Evolutionary conservation across 306 rosid species (phyloP).

Genomic region (Quercus glauca): DNA sequence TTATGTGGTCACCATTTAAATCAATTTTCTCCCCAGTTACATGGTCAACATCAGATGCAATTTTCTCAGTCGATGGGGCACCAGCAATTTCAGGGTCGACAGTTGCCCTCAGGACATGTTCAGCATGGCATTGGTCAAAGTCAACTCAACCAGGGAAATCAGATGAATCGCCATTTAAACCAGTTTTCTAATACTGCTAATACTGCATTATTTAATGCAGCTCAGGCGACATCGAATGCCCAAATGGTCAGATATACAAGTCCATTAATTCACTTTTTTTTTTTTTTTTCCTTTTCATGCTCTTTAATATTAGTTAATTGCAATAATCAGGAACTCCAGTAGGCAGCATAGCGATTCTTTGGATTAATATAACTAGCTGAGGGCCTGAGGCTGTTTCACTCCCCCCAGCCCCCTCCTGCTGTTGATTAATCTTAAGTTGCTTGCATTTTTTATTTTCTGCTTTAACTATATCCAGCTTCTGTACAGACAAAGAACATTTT

Average conservation of each 20-base stretch:
- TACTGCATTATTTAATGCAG: slow-evolving; percentile 79
- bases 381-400: not conserved
- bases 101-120: slow-evolving; percentile 77
- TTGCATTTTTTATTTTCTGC: too few relatives aligned
- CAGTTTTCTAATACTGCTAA: slow-evolving; percentile 84
- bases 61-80: slow-evolving; percentile 80
- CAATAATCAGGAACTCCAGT: not conserved
- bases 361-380: not conserved
- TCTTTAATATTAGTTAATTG: not conserved
- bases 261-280: not conserved
- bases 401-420: not conserved
- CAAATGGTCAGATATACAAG: slow-evolving; percentile 64
- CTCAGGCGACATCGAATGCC: slow-evolving; percentile 78
- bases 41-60: slow-evolving; percentile 92
- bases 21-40: slow-evolving; percentile 48
- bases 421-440: too few relatives aligned
- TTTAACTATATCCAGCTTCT: too few relatives aligned
- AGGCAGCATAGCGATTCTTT: not conserved
- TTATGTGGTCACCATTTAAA: too few relatives aligned
- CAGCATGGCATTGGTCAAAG: slow-evolving; percentile 85
- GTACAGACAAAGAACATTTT: too few relatives aligned
- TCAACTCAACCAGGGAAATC: slow-evolving; percentile 94
- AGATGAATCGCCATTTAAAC: slow-evolving; percentile 67
- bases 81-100: slow-evolving; percentile 92
- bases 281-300: not conserved